These are phyloP conservation scores for Ceratobasidium papillatum DNA, from an alignment of 1,284 basidiomycete species.

Conservation along the genomic window DNA sequence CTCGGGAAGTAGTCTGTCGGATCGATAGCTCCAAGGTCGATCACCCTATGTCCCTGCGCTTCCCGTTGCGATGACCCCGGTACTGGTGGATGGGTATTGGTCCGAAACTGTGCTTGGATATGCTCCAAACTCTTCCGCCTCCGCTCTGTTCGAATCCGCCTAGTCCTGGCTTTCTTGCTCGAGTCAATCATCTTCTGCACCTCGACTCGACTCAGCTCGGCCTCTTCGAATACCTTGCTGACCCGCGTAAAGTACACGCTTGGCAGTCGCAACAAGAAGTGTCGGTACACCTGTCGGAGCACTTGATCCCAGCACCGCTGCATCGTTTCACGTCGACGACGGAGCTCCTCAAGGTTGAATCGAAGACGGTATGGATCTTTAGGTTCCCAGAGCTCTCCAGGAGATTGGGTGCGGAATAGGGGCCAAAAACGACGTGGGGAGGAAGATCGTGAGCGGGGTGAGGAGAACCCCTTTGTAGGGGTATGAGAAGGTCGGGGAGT, in stretches of 20 bases:
- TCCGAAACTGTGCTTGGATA: constrained; percentile 2
- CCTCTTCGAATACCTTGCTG: constrained; percentile 73
- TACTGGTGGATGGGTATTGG: not conserved
- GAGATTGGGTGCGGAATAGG: constrained; percentile 54
- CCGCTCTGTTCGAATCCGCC: constrained; percentile 1
- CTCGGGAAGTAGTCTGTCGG: constrained; percentile 39
- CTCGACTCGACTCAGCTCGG: constrained; percentile 75
- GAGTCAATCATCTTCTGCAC: constrained; percentile 71
- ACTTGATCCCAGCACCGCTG: constrained; percentile 54
- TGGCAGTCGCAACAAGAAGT: constrained; percentile 71
- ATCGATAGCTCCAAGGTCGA: not conserved
- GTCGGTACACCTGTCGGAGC: constrained; percentile 68
- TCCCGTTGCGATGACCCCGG: not conserved
- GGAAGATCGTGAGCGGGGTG: not conserved
- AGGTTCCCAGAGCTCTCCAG: constrained; percentile 62
- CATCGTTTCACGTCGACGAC: constrained; percentile 47
- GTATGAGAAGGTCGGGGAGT: constrained; percentile 7
- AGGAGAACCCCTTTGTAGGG: constrained; percentile 7
- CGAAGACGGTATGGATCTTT: constrained; percentile 58
- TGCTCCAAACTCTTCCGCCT: constrained; percentile 1
- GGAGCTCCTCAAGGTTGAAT: constrained; percentile 48
- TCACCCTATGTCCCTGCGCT: not conserved
- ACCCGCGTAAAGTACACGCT: constrained; percentile 78
- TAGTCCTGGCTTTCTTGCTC: constrained; percentile 48
- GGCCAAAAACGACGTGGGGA: constrained; percentile 38